Conservation (phyloP, 2,329 filamentous ascomycete species). For the Tolypocladium paradoxum region DNA sequence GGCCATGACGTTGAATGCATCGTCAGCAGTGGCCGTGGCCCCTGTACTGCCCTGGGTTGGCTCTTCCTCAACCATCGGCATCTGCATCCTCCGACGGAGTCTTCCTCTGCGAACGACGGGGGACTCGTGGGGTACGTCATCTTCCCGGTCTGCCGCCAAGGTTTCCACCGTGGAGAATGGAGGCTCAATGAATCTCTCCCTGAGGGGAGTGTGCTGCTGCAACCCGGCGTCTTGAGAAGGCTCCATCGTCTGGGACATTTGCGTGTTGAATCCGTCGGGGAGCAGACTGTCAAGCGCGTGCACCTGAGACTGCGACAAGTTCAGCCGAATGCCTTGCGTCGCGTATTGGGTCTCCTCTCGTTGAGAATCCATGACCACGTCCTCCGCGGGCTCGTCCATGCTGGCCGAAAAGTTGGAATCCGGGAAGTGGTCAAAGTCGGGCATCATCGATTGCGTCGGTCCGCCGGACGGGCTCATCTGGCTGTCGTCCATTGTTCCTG, state of each 20-base stretch:
- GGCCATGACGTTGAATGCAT: constrained; percentile 61
- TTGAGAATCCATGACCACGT: constrained; percentile 36
- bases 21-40: constrained; percentile 4
- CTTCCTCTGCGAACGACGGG: constrained; percentile 53
- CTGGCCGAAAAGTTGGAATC: constrained; percentile 53
- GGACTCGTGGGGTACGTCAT: constrained; percentile 44
- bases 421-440: constrained; percentile 44
- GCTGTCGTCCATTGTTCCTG: constrained; percentile 70
- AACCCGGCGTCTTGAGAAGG: constrained; percentile 76
- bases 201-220: constrained; percentile 60
- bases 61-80: constrained; percentile 4
- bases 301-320: constrained; percentile 50
- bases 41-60: neutral
- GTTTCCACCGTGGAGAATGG: constrained; percentile 64
- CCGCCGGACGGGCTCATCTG: constrained; percentile 24
- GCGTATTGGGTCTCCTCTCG: constrained; percentile 20
- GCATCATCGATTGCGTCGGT: constrained; percentile 38
- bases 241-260: constrained; percentile 60
- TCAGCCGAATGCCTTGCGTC: constrained; percentile 39
- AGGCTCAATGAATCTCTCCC: constrained; percentile 51
- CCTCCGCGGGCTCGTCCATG: constrained; percentile 42
- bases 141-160: constrained; percentile 34
- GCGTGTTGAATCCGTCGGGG: constrained; percentile 37
- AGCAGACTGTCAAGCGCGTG: constrained; percentile 48
- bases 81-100: constrained; percentile 32